phyloP scores from a whole-genome alignment of 2,329 filamentous ascomycete species.

The Colletotrichum noveboracense region DNA sequence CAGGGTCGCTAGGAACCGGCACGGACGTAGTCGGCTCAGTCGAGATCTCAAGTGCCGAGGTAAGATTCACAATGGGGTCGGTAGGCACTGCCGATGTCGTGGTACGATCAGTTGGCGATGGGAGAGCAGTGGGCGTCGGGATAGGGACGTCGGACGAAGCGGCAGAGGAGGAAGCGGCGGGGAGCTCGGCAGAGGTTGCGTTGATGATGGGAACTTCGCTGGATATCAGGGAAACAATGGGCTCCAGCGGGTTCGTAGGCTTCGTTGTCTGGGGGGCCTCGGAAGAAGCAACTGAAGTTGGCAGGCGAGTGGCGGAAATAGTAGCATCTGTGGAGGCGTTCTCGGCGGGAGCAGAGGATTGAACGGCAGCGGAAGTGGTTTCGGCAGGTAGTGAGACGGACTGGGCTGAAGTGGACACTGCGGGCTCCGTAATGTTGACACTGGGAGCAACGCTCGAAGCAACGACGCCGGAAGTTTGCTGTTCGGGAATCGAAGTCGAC shows the following conservation, averaged over 20 bases:
- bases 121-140: slow-evolving; percentile 8
- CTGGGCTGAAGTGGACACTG: not conserved
- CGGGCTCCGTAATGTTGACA: slow-evolving; percentile 11
- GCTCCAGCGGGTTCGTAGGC: slow-evolving; percentile 11
- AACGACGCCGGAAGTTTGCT: not conserved
- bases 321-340: not conserved
- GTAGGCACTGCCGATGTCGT: not conserved
- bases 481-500: not conserved
- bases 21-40: not conserved
- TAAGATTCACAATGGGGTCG: not conserved
- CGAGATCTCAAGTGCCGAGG: not conserved
- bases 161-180: not conserved
- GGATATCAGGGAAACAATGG: slow-evolving; percentile 16
- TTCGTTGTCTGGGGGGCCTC: not conserved
- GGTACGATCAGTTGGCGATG: slow-evolving; percentile 16
- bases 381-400: slow-evolving; percentile 1
- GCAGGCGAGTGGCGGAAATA: not conserved
- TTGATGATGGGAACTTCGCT: slow-evolving; percentile 9
- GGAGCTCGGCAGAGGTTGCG: not conserved
- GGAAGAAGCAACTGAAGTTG: not conserved
- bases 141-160: slow-evolving; percentile 2
- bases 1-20: slow-evolving; percentile 2
- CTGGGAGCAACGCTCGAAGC: not conserved
- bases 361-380: not conserved
- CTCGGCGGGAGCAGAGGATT: not conserved